Evolutionary conservation across 768 basidiomycete species (phyloP).

Genomic region (Xerocomellus intermedius): DNA sequence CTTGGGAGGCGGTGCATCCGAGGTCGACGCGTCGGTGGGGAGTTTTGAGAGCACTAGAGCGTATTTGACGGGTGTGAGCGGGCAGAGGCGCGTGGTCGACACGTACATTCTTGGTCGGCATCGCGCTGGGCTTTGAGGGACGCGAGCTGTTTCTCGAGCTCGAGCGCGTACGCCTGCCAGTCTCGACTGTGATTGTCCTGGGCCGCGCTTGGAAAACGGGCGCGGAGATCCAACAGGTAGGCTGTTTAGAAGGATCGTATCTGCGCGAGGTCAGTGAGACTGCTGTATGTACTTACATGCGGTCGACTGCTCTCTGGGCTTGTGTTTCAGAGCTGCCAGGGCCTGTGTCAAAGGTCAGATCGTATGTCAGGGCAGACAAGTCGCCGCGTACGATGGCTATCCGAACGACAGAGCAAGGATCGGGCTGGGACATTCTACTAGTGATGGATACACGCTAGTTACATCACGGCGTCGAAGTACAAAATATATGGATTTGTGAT

Average conservation of each 20-base stretch:
- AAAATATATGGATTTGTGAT: not conserved
- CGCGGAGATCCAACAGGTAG: slow-evolving; percentile 27
- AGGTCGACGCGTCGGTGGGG: slow-evolving; percentile 10
- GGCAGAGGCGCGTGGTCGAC: not conserved
- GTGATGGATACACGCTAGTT: not conserved
- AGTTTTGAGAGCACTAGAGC: slow-evolving; percentile 22
- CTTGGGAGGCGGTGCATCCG: slow-evolving; percentile 23
- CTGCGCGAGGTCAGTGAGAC: not conserved
- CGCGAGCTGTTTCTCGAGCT: slow-evolving; percentile 27
- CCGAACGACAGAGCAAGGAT: slow-evolving; percentile 16
- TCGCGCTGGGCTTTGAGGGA: slow-evolving; percentile 21
- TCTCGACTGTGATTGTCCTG: not conserved
- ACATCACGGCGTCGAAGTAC: not conserved
- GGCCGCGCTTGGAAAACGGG: slow-evolving; percentile 22
- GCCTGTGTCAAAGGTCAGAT: slow-evolving; percentile 14
- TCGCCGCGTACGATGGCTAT: slow-evolving; percentile 26
- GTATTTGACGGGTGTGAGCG: not conserved
- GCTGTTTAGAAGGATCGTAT: slow-evolving; percentile 14
- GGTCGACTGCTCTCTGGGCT: slow-evolving; percentile 24
- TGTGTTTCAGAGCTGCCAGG: slow-evolving; percentile 24
- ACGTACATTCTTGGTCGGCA: slow-evolving; percentile 25
- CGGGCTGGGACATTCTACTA: slow-evolving; percentile 6
- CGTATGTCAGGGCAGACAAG: too few relatives aligned
- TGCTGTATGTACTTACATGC: slow-evolving; percentile 19
- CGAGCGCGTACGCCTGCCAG: slow-evolving; percentile 30